A percentile compares a stretch with the other conserved stretches of the same genome.
These are phyloP conservation scores for Acanthamoeba quina DNA, from an alignment of 208 protist species.

Conservation along the genomic window DNA sequence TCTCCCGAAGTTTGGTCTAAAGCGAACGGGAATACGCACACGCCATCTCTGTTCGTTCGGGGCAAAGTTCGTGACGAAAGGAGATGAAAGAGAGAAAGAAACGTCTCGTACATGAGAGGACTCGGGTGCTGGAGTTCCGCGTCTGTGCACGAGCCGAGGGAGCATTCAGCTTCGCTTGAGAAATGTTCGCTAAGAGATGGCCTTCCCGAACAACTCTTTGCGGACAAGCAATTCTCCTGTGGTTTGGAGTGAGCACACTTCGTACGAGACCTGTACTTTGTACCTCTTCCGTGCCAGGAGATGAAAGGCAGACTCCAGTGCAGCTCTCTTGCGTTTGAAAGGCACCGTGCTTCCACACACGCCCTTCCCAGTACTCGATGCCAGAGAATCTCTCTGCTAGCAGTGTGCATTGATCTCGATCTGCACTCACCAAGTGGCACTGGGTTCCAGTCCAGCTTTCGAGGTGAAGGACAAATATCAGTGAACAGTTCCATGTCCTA, in stretches of 20 bases:
- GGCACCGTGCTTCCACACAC: constrained; percentile 8
- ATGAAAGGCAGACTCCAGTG: background rate
- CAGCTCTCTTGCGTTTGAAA: background rate
- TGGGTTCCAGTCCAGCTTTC: background rate
- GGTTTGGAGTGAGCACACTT: no score
- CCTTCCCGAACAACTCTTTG: background rate
- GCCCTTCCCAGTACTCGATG: background rate
- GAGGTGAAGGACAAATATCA: background rate
- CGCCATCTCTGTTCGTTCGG: background rate
- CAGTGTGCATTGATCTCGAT: background rate
- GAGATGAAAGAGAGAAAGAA: background rate
- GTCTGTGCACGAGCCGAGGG: background rate
- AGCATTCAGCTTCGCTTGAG: background rate
- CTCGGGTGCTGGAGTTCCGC: background rate
- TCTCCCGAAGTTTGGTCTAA: background rate
- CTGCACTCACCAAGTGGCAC: background rate
- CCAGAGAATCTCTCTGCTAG: background rate
- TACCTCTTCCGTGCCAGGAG: background rate
- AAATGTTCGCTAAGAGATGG: no score
- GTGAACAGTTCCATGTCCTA: no score
- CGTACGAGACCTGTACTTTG: no score
- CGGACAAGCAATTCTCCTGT: background rate
- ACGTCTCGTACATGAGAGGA: background rate
- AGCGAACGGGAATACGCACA: background rate
- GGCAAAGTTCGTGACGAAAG: background rate